Evolutionary conservation across 345 rosid genomes (phyloP).

Genomic region (Melastoma malabathricum): DNA sequence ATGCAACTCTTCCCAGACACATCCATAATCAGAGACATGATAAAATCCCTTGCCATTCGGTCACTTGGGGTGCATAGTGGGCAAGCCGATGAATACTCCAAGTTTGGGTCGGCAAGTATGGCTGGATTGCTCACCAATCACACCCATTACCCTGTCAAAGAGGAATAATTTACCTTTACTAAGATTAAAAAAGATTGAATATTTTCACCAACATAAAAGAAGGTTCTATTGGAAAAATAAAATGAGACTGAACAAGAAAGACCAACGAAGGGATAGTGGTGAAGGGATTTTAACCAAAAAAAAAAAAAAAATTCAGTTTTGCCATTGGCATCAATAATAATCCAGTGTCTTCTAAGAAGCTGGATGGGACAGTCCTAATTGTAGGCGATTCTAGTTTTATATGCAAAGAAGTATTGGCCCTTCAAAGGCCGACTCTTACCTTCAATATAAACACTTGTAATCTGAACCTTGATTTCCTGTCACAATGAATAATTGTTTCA

Average conservation of each 20-base stretch:
- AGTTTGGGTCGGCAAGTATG: constrained; percentile 51
- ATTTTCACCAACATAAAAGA: too few relatives aligned
- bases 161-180: background rate
- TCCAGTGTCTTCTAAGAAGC: constrained; percentile 70
- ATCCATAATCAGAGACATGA: background rate
- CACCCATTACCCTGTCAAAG: constrained; percentile 53
- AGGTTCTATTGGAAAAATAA: too few relatives aligned
- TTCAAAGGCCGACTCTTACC: constrained; percentile 50
- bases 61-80: constrained; percentile 51
- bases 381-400: constrained; percentile 56
- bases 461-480: constrained; percentile 66
- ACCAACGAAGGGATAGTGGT: background rate
- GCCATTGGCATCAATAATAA: constrained; percentile 52
- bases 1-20: background rate
- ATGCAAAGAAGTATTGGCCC: constrained; percentile 61
- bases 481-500: constrained; percentile 2
- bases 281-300: constrained; percentile 39
- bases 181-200: too few relatives aligned
- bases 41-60: constrained; percentile 43
- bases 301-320: constrained; percentile 62
- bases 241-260: background rate
- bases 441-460: constrained; percentile 59
- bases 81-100: constrained; percentile 76
- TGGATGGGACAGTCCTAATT: constrained; percentile 61
- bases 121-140: constrained; percentile 73